Base-by-base conservation (phyloP, 495 filamentous ascomycete genomes). In the Neurospora sp. region DNA sequence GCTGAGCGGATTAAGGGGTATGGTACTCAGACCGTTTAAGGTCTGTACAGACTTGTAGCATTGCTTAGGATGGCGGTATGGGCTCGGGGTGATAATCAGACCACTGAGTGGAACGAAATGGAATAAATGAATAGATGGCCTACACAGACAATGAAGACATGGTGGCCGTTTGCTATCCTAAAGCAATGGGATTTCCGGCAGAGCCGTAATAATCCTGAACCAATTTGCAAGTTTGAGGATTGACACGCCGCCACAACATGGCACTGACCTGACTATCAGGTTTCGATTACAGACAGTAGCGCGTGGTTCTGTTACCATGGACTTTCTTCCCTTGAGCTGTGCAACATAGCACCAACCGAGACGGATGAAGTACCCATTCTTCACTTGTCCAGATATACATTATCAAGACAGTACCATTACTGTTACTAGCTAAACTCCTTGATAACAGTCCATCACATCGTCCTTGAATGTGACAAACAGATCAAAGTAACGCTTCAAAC, bases 1-100 rank as follows among this genome's bases (percentile, higher is more conserved):
- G 93, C 94, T 12, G 93, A 97, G 82, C 85, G 86, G 54, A 96
- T 97, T 79, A 90, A 79, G 74, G 85, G 85, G 9, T 86, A 86
- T 74, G 85, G 85, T 54, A 86, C 85, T 18, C 85, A 86, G 81
- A 83, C 79, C 44, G 85, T 86, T 9, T 86, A 82, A 76, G 70
- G n/a, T 20, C 70, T 41, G 41, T 71, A 41, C 39, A 37, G 14
- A 69, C 35, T 5, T 35, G 35, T n/a, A 70, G 38, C 8, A 73
- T 23, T 4, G 38, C 14, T 70, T 70, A 27, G 18, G 7, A 6
- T 42, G 18, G n/a, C 38, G 35, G 39, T 44, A 35, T 18, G 16
- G 70, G 27, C 23, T 59, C 10, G 9, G 18, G 37, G 14, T 70
- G 69, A 3, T 23, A 8, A 38, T 48, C 39, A 72, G 41, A 23